phyloP scores from a whole-genome alignment of 2,329 filamentous ascomycete genomes.

The Periconia sp. region DNA sequence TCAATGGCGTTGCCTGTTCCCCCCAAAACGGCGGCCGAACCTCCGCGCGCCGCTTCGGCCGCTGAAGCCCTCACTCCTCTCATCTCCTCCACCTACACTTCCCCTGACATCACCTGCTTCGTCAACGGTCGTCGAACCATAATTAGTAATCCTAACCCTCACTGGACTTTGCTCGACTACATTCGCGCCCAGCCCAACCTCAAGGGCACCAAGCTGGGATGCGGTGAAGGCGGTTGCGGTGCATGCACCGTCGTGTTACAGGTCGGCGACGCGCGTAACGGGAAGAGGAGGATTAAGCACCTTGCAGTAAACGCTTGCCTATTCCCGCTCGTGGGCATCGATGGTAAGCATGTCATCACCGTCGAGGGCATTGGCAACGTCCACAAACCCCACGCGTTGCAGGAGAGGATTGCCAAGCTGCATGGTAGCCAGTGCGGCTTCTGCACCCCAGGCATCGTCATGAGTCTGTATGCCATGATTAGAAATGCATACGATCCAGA shows the following conservation, averaged over 20 bases:
- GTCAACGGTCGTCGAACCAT: constrained; percentile 86
- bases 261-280: constrained; percentile 51
- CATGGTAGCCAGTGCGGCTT: constrained; percentile 94
- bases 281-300: constrained; percentile 88
- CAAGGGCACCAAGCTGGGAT: constrained; percentile 93
- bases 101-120: constrained; percentile 72
- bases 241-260: constrained; percentile 78
- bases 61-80: constrained; percentile 59
- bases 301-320: constrained; percentile 93
- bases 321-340: constrained; percentile 84
- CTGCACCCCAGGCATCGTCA: constrained; percentile 95
- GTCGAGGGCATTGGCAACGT: constrained; percentile 91
- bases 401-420: constrained; percentile 85
- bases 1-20: constrained; percentile 36
- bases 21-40: constrained; percentile 32
- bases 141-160: constrained; percentile 83
- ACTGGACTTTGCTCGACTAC: constrained; percentile 88
- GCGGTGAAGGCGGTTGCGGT: constrained; percentile 92
- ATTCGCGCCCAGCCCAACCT: constrained; percentile 78
- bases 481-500: constrained; percentile 61
- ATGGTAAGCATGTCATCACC: constrained; percentile 97
- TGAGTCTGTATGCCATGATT: constrained; percentile 84
- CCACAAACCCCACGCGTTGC: constrained; percentile 79
- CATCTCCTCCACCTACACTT: constrained; percentile 79
- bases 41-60: constrained; percentile 27